Conservation (phyloP, 148 eudicot genomes). For the Tetragonia tetragonoides region DNA sequence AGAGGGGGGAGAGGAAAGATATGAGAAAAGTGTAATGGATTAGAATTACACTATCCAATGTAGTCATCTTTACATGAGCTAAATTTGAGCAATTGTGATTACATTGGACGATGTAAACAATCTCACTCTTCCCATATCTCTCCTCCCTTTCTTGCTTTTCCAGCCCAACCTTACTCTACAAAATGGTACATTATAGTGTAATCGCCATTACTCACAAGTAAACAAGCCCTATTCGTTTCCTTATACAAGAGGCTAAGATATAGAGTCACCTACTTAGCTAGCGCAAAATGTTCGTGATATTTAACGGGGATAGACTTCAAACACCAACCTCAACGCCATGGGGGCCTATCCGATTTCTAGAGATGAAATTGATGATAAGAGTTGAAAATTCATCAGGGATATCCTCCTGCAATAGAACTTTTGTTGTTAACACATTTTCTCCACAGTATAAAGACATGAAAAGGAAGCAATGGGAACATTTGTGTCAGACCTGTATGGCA, state of each 20-base stretch:
- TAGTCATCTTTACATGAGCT: no score
- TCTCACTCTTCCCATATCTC: no score
- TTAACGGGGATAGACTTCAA: neutral
- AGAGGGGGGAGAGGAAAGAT: no score
- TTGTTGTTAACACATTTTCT: constrained; percentile 1
- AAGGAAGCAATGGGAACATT: neutral
- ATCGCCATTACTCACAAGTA: no score
- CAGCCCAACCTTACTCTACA: no score
- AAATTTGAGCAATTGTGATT: no score
- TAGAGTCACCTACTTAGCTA: neutral
- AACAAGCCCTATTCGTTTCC: neutral
- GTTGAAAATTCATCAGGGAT: constrained; percentile 84
- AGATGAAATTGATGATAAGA: constrained; percentile 68
- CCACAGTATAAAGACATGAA: neutral
- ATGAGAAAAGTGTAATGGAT: no score
- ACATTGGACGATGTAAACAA: no score
- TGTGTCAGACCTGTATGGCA: constrained; percentile 76
- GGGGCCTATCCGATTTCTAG: constrained; percentile 85
- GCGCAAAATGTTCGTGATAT: neutral
- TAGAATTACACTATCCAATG: no score
- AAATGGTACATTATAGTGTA: no score
- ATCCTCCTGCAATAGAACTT: constrained; percentile 67
- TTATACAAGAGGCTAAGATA: no score
- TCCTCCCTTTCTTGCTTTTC: no score
- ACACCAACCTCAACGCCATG: constrained; percentile 70